Evolutionary conservation across 768 basidiomycete species (phyloP).

Genomic region (Phaeolepiota aurea): DNA sequence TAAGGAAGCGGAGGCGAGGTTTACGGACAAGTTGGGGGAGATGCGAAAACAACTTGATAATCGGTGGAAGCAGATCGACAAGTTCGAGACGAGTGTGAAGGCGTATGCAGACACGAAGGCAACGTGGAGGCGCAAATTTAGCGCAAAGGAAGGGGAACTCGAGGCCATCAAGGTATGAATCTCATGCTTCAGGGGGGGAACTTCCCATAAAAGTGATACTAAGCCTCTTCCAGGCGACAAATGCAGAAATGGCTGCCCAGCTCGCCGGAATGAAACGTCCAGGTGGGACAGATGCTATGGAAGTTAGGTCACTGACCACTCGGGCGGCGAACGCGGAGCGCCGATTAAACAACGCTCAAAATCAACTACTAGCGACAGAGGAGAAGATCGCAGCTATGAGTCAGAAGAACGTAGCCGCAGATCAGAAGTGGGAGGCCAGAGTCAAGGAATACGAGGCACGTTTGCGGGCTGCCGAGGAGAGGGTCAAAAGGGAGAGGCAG

Average conservation of each 20-base stretch:
- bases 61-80: constrained; percentile 89
- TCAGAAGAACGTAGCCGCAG: constrained; percentile 62
- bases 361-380: constrained; percentile 77
- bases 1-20: constrained; percentile 71
- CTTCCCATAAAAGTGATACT: constrained; percentile 1
- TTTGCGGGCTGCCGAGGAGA: constrained; percentile 80
- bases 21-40: constrained; percentile 63
- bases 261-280: constrained; percentile 55
- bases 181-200: background rate
- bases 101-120: constrained; percentile 72
- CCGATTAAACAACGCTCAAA: constrained; percentile 75
- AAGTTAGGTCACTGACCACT: constrained; percentile 60
- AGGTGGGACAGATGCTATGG: constrained; percentile 52
- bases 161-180: constrained; percentile 73
- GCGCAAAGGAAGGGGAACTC: constrained; percentile 82
- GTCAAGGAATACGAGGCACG: constrained; percentile 87
- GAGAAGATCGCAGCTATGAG: constrained; percentile 74
- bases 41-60: constrained; percentile 83
- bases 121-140: constrained; percentile 76
- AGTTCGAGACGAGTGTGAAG: constrained; percentile 83
- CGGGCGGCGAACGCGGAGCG: constrained; percentile 83
- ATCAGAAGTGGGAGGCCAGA: constrained; percentile 90
- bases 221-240: constrained; percentile 44
- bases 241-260: constrained; percentile 67
- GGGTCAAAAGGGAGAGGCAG: constrained; percentile 87